phyloP scores from a whole-genome alignment of 495 filamentous ascomycete species.

The Neurospora hispaniola region DNA sequence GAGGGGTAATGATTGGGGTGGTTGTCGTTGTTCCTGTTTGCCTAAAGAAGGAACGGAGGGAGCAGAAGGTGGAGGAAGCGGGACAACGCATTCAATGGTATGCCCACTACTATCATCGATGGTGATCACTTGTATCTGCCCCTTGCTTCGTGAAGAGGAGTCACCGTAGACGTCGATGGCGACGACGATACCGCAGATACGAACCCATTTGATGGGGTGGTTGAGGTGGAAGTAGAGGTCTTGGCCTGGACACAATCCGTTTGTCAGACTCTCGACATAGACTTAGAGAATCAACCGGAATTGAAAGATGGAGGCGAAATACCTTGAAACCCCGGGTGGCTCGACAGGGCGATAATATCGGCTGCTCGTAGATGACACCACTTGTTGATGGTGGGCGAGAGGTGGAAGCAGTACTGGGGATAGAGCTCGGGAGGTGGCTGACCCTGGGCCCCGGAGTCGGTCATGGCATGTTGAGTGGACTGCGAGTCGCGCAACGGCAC shows the following conservation, averaged over 20 bases:
- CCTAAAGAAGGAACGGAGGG: too few species aligned
- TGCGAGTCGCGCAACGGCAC: background rate
- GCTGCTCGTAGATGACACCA: conserved; percentile 72
- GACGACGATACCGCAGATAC: conserved; percentile 66
- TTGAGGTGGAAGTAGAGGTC: conserved; percentile 71
- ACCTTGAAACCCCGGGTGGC: conserved; percentile 58
- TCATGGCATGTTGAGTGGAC: conserved; percentile 40
- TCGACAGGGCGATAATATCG: conserved; percentile 54
- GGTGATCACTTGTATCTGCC: conserved; percentile 19
- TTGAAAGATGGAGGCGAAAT: too few species aligned
- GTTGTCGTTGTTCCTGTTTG: background rate
- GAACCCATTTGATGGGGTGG: conserved; percentile 82
- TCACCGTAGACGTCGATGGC: conserved; percentile 53
- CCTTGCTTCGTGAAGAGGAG: background rate
- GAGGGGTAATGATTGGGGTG: background rate
- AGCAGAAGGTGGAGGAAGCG: conserved; percentile 3
- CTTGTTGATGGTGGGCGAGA: conserved; percentile 69
- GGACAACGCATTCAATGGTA: conserved; percentile 49
- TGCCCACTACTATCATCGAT: conserved; percentile 82
- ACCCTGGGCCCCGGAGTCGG: conserved; percentile 15
- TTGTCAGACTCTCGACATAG: too few species aligned
- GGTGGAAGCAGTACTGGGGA: conserved; percentile 72
- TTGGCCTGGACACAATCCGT: conserved; percentile 38
- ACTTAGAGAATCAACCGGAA: too few species aligned
- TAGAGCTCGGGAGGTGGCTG: conserved; percentile 40